These are phyloP conservation scores for Talinum fruticosum DNA, from an alignment of 148 eudicot species.

Conservation along the genomic window DNA sequence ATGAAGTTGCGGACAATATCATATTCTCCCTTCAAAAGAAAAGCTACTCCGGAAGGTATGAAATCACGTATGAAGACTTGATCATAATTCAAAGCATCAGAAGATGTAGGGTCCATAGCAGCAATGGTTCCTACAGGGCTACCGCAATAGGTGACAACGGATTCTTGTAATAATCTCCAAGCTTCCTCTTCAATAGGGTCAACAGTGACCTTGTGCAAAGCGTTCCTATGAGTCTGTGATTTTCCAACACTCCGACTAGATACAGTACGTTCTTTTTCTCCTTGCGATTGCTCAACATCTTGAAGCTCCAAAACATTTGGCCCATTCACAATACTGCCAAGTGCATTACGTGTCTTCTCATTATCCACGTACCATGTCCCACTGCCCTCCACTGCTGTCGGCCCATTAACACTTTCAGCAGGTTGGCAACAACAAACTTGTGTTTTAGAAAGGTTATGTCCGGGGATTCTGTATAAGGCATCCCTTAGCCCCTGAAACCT, in stretches of 20 bases:
- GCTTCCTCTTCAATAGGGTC: slow-evolving; percentile 58
- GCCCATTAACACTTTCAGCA: slow-evolving; percentile 42
- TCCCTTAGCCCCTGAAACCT: slow-evolving; percentile 8
- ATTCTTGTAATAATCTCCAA: slow-evolving; percentile 53
- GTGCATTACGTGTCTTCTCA: slow-evolving; percentile 29
- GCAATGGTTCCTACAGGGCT: slow-evolving; percentile 75
- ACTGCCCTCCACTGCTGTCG: slow-evolving; percentile 32
- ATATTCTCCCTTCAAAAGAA: slow-evolving; percentile 50
- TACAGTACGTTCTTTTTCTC: slow-evolving; percentile 18
- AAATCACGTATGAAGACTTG: slow-evolving; percentile 58
- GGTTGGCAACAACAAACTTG: slow-evolving; percentile 37
- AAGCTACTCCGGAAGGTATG: slow-evolving; percentile 51
- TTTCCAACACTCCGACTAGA: slow-evolving; percentile 22
- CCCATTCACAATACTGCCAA: slow-evolving; percentile 28
- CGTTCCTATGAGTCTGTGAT: slow-evolving; percentile 18
- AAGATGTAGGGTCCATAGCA: slow-evolving; percentile 56
- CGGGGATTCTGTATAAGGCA: slow-evolving; percentile 9
- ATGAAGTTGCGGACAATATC: slow-evolving; percentile 56
- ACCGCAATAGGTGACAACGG: slow-evolving; percentile 61
- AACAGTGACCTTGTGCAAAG: slow-evolving; percentile 9
- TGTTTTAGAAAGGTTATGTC: slow-evolving; percentile 3
- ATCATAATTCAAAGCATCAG: slow-evolving; percentile 54
- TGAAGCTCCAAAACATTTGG: slow-evolving; percentile 37
- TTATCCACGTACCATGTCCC: slow-evolving; percentile 49
- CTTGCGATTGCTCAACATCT: slow-evolving; percentile 23